phyloP scores from a whole-genome alignment of 2,329 filamentous ascomycete genomes.

The Calonectria pteridis region DNA sequence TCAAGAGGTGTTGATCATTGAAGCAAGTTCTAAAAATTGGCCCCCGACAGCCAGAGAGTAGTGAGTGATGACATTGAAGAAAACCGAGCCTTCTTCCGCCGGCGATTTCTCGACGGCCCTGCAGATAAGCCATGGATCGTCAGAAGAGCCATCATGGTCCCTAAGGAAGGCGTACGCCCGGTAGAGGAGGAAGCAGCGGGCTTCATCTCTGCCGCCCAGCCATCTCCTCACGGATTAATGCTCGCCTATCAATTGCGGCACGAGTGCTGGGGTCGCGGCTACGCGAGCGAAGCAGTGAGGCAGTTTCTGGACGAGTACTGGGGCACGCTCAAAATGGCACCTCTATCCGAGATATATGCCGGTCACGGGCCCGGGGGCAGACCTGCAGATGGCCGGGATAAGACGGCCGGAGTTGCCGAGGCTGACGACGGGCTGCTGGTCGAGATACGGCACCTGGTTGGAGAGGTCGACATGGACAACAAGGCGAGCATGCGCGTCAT shows the following conservation, averaged over 20 bases:
- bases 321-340: not conserved
- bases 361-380: not conserved
- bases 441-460: not conserved
- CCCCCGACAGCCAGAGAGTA: not conserved
- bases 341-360: not conserved
- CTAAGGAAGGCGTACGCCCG: not conserved
- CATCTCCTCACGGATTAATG: not conserved
- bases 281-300: slow-evolving; percentile 6
- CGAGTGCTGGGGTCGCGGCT: slow-evolving; percentile 1
- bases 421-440: not conserved
- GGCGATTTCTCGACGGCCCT: not conserved
- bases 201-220: not conserved
- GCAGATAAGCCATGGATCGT: slow-evolving; percentile 6
- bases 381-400: not conserved
- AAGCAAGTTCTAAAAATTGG: no score
- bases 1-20: no score
- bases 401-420: not conserved
- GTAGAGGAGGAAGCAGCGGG: slow-evolving; percentile 4
- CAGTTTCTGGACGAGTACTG: slow-evolving; percentile 20
- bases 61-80: slow-evolving; percentile 1
- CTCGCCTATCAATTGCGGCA: not conserved
- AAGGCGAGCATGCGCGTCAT: not conserved
- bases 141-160: slow-evolving; percentile 3
- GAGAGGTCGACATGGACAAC: not conserved
- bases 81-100: not conserved